A percentile compares a stretch with the other conserved stretches of the same genome.
These are phyloP conservation scores for Phialocephala subalpina DNA, from an alignment of 2,329 filamentous ascomycete genomes.

Conservation along the genomic window DNA sequence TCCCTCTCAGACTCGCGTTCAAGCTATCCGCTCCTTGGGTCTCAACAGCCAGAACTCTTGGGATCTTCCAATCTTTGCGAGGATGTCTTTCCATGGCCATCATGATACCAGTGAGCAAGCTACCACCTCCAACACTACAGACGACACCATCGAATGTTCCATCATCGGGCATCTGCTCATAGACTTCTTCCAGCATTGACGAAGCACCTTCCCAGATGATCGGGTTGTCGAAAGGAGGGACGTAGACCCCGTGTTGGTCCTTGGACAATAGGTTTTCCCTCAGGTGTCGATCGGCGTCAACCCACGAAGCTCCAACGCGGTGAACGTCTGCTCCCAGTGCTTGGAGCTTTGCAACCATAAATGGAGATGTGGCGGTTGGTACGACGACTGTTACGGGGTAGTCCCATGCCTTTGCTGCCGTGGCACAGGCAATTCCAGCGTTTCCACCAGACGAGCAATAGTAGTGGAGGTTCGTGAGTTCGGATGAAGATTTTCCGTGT, in stretches of 20 bases:
- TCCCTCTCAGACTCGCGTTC: slow-evolving; percentile 64
- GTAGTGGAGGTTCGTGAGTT: slow-evolving; percentile 35
- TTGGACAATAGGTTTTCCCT: slow-evolving; percentile 61
- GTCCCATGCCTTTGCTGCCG: slow-evolving; percentile 70
- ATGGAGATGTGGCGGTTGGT: slow-evolving; percentile 67
- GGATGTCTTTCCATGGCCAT: slow-evolving; percentile 35
- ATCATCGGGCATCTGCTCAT: slow-evolving; percentile 36
- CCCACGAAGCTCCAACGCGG: slow-evolving; percentile 72
- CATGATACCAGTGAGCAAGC: slow-evolving; percentile 79
- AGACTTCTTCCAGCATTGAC: slow-evolving; percentile 59
- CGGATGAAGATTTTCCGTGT: not conserved
- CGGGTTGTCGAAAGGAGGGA: slow-evolving; percentile 74
- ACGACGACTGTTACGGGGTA: slow-evolving; percentile 79
- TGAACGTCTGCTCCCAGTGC: slow-evolving; percentile 75
- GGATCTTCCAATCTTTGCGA: slow-evolving; percentile 31
- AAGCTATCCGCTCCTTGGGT: slow-evolving; percentile 78
- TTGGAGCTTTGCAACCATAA: slow-evolving; percentile 77
- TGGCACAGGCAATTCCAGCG: slow-evolving; percentile 82
- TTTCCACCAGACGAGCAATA: slow-evolving; percentile 86
- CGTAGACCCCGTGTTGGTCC: slow-evolving; percentile 63
- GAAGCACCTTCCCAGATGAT: slow-evolving; percentile 73
- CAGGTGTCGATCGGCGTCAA: slow-evolving; percentile 74
- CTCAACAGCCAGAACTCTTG: slow-evolving; percentile 75
- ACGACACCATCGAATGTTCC: slow-evolving; percentile 71
- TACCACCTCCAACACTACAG: slow-evolving; percentile 83